Evolutionary conservation across 768 basidiomycete species (phyloP).

Genomic region (Gautieria morchelliformis): DNA sequence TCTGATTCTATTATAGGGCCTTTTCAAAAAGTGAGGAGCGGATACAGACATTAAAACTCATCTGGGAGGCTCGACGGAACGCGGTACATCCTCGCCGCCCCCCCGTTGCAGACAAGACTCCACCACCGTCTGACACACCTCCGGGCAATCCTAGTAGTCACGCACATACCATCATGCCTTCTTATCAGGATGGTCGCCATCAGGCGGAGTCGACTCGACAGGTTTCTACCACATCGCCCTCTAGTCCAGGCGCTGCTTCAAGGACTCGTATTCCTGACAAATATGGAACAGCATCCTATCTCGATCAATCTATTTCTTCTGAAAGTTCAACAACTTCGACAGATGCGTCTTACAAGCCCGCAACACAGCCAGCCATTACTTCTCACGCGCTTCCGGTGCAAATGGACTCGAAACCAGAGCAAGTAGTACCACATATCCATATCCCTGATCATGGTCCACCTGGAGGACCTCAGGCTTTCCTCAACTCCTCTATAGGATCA

Average conservation of each 20-base stretch:
- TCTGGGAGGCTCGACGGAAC: conserved; percentile 26
- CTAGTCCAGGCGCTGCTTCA: not conserved
- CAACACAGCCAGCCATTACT: not conserved
- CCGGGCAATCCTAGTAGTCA: not conserved
- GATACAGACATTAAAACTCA: conserved; percentile 45
- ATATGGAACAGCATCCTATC: not conserved
- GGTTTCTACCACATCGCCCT: not conserved
- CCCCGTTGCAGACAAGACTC: not conserved
- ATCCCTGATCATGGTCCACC: not conserved
- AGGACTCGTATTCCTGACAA: not conserved
- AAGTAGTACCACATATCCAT: not conserved
- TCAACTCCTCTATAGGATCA: not conserved
- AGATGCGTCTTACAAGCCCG: conserved; percentile 1
- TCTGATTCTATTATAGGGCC: conserved; percentile 17
- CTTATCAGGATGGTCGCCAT: not conserved
- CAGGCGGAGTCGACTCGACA: not conserved
- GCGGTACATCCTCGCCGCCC: not conserved
- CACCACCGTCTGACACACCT: not conserved
- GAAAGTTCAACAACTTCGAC: conserved; percentile 4
- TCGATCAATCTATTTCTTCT: conserved; percentile 1
- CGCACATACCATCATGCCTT: not conserved
- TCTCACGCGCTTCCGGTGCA: not conserved
- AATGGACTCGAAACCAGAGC: not conserved
- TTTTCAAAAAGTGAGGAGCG: conserved; percentile 68
- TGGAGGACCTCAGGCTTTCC: not conserved